These are phyloP conservation scores for Claviceps purpurea DNA, from an alignment of 2,329 filamentous ascomycete genomes.

Conservation along the genomic window DNA sequence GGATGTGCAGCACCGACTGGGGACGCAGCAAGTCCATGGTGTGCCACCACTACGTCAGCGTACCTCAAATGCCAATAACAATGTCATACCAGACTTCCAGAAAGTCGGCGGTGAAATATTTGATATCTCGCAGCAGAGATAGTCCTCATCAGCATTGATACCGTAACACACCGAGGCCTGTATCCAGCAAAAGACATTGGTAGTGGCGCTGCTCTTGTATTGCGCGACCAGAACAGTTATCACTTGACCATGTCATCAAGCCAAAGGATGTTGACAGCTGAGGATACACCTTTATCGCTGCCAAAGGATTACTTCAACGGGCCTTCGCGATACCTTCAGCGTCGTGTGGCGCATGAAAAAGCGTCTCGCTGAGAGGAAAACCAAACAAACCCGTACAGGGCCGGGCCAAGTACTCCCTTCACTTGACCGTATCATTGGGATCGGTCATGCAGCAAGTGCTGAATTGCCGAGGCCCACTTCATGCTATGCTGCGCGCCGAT, in stretches of 20 bases:
- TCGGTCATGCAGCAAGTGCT: not conserved
- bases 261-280: not conserved
- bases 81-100: not conserved
- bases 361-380: not conserved
- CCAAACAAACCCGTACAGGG: too few relatives aligned
- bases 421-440: not conserved
- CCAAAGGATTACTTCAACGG: not conserved
- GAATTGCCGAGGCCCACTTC: not conserved
- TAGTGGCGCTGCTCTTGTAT: not conserved
- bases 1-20: not conserved
- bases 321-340: not conserved
- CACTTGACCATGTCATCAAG: not conserved
- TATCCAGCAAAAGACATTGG: not conserved
- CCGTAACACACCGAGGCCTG: too few relatives aligned
- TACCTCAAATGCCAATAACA: not conserved
- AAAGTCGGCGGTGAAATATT: not conserved
- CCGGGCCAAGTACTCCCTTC: too few relatives aligned
- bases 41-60: conserved; percentile 1
- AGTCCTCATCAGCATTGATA: not conserved
- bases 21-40: not conserved
- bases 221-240: not conserved
- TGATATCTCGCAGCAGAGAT: not conserved
- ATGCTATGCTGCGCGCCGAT: not conserved
- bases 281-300: not conserved
- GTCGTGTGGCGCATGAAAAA: not conserved